These are phyloP conservation scores for Xylaria sp. DNA, from an alignment of 2,329 filamentous ascomycete genomes.

Conservation along the genomic window DNA sequence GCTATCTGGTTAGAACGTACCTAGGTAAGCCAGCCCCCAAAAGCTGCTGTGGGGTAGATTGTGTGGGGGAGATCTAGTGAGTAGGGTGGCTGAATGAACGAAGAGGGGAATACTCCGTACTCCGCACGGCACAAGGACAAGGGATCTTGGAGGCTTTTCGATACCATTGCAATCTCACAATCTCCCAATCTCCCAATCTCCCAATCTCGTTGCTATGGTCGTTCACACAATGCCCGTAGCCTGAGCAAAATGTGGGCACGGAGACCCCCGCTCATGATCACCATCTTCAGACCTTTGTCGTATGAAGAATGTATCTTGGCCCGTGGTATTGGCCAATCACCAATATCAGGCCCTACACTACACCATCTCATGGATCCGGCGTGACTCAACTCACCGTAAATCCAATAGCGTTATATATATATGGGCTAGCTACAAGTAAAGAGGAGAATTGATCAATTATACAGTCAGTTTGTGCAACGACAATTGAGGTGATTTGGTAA, in stretches of 20 bases:
- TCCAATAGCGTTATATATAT: not conserved
- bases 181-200: not conserved
- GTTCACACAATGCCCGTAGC: no score
- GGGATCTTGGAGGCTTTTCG: not conserved
- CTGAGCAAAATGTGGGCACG: not conserved
- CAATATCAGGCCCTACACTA: not conserved
- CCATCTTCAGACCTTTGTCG: not conserved
- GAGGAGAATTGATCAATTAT: conserved; percentile 5
- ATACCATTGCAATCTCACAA: not conserved
- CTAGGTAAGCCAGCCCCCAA: not conserved
- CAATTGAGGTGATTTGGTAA: not conserved
- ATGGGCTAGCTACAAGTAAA: not conserved
- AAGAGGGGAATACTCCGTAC: conserved; percentile 24
- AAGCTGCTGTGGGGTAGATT: conserved; percentile 32
- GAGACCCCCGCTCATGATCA: not conserved
- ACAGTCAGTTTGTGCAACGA: conserved; percentile 12
- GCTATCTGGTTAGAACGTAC: conserved; percentile 13
- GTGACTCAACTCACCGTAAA: conserved; percentile 31
- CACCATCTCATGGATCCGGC: not conserved
- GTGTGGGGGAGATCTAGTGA: conserved; percentile 16
- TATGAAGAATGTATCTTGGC: not conserved
- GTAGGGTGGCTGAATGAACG: conserved; percentile 17
- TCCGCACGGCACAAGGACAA: conserved; percentile 21
- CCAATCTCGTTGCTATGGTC: no score
- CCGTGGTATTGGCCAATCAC: conserved; percentile 14